Base-by-base conservation (phyloP, 2,329 filamentous ascomycete species). In the Cadophora sp. region DNA sequence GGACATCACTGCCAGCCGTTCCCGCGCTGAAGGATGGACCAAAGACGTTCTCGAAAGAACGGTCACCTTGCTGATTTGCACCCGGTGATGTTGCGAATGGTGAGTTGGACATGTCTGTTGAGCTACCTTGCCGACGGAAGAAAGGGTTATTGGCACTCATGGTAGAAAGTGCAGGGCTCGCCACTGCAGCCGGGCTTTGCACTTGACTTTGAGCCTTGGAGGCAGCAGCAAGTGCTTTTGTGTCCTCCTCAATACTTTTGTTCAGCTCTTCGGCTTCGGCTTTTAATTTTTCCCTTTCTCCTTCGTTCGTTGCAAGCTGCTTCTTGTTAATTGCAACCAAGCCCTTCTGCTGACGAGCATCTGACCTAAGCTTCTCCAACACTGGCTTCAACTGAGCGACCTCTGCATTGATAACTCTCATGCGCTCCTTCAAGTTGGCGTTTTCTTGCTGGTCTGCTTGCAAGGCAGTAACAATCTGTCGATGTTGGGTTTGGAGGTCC, bases 301-400 rank as follows among this genome's bases (percentile, higher is more conserved):
- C 88, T 79, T 99, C 96, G 67, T 91, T 93, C 0, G 94, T 97
- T 43, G 91, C 88, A 69, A 98, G 84, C 81, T 99, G 96, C 83
- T 99, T 99, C 85, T 97, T 98, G 82, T 97, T 97, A 82, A 99
- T 99, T 53, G 96, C 94, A 34, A 97, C 95, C 72, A 98, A 85
- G 22, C 96, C 96, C 82, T 97, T 98, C 77, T 98, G 94, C 79
- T 98, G 96, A 51, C 96, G 90, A 29, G 94, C 94, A 74, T 97
- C 94, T 14, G 91, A 93, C 79, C 92, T 94, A 75, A 97, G 86
- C 83, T 97, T 98, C 79, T 99, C 96, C 63, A 99, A 89, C 73
- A 95, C 91, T 37, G 94, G 94, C 79, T 94, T 97, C 50, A 98
- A 83, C 79, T 94, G 91, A 22, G 88, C 86, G 74, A 97, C 90